A percentile compares a stretch with the other conserved stretches of the same genome.
These are phyloP conservation scores for Teratosphaeria zuluensis DNA, from an alignment of 2,329 filamentous ascomycete species.

Conservation along the genomic window DNA sequence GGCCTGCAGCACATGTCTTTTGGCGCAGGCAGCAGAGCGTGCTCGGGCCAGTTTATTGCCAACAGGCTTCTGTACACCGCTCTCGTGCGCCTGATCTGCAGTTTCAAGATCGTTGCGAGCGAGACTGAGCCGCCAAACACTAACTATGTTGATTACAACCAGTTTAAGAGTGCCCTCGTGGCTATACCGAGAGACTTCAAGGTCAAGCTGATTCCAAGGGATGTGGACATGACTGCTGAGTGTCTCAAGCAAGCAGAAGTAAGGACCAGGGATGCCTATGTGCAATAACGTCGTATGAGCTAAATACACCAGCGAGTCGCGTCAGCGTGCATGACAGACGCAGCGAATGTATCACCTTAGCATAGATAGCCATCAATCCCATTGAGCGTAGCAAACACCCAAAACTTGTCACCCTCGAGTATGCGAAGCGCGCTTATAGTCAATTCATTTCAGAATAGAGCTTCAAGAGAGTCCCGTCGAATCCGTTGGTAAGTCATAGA, in stretches of 20 bases:
- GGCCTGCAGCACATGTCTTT: constrained; percentile 40
- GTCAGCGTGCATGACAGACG: background rate
- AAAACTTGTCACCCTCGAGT: background rate
- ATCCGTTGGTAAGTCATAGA: background rate
- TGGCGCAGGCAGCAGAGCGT: constrained; percentile 43
- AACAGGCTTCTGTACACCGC: constrained; percentile 41
- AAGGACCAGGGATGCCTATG: constrained; percentile 42
- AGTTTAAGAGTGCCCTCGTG: constrained; percentile 50
- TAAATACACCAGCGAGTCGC: background rate
- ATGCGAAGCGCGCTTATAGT: background rate
- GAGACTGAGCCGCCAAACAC: constrained; percentile 46
- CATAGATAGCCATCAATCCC: background rate
- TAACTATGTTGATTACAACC: constrained; percentile 53
- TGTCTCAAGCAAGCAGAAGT: constrained; percentile 36
- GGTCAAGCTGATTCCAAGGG: constrained; percentile 45
- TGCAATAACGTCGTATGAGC: constrained; percentile 10
- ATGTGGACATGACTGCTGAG: constrained; percentile 28
- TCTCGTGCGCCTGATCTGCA: constrained; percentile 39
- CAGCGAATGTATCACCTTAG: background rate
- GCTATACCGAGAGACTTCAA: constrained; percentile 52
- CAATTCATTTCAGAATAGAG: background rate
- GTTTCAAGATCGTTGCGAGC: constrained; percentile 42
- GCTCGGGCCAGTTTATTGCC: constrained; percentile 44
- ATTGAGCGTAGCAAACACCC: background rate
- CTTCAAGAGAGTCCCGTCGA: background rate